Base-by-base conservation (phyloP, 345 rosid genomes). In the Melastoma malabathricum region DNA sequence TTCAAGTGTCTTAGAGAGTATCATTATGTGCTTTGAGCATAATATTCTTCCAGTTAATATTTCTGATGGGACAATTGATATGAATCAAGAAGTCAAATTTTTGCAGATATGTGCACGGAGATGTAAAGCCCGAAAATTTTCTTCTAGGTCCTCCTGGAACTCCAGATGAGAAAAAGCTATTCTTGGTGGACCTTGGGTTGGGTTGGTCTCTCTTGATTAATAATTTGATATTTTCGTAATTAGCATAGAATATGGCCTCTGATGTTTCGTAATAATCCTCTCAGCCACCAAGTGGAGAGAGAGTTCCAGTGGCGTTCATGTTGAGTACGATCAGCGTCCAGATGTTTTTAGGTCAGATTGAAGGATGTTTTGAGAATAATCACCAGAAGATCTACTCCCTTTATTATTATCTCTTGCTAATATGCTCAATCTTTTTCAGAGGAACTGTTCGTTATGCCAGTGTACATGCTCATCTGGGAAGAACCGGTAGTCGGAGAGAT, bases 391-490 rank as follows among this genome's bases (percentile, higher is more conserved):
- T 10, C 31, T 46, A 3, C 17, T 50, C 34, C 18, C 43, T 50
- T 38, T 3, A 3, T 50, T 50, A 14, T 27, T 19, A 34, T 16
- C 8, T 53, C 34, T 15, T 51, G 31, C 31, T 27, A 27, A 27
- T 51, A 6, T 16, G 12, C 15, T 43, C 31, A 10, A 9, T 58
- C n/a, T 59, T 43, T 46, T 70, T 62, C 79, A 90, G 98, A 71
- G 98, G 96, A 68, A 90, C 98, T 3, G 89, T 90, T 49, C 81
- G 98, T 38, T 90, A 90, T 73, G 96, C 98, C 55, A 90, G 98
- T 66, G 98, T 78, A 2, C 98, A 90, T 78, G 86, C 98, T 61
- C 98, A 90, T 73, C 90, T 90, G 59, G 98, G 98, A 54, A 78
- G 98, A 72, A 84, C 94, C 50, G 86, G 92, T 54, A 90, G 98